phyloP scores from a whole-genome alignment of 108 stramenopile genomes.

The Bacterosira constricta region DNA sequence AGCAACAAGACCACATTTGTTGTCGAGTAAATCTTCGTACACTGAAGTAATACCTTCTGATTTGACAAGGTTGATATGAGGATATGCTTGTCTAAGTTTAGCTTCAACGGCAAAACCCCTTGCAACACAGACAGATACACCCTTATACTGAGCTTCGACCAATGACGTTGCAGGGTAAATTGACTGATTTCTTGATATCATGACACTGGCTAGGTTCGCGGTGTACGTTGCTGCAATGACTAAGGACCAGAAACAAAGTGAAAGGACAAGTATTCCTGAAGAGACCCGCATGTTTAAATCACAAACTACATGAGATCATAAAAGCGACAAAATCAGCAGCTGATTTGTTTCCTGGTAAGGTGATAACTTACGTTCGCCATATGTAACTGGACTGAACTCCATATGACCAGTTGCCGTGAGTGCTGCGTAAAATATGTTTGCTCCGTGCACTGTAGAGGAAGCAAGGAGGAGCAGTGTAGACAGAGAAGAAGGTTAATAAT shows the following conservation, averaged over 20 bases:
- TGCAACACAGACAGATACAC: conserved; percentile 23
- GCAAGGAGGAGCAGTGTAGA: neutral
- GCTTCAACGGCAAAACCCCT: neutral
- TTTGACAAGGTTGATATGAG: conserved; percentile 20
- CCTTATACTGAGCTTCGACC: conserved; percentile 9
- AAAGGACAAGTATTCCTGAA: conserved; percentile 19
- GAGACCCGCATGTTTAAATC: neutral
- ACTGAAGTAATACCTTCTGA: neutral
- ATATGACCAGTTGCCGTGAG: conserved; percentile 27
- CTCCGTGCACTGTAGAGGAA: conserved; percentile 2
- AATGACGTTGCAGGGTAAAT: conserved; percentile 23
- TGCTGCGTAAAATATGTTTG: conserved; percentile 2
- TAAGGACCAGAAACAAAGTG: conserved; percentile 43
- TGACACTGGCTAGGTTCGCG: conserved; percentile 44
- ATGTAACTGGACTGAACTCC: conserved; percentile 6
- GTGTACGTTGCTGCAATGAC: conserved; percentile 47
- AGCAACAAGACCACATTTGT: conserved; percentile 33
- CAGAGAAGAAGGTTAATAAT: neutral
- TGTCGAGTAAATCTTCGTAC: conserved; percentile 19
- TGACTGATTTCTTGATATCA: conserved; percentile 16
- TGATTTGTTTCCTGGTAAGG: no score
- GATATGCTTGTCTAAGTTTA: conserved; percentile 16
- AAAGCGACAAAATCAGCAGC: neutral
- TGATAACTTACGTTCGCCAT: neutral
- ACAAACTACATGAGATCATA: neutral